Base-by-base conservation (phyloP, 352 stramenopile genomes). In the Globisporangium nagaii region DNA sequence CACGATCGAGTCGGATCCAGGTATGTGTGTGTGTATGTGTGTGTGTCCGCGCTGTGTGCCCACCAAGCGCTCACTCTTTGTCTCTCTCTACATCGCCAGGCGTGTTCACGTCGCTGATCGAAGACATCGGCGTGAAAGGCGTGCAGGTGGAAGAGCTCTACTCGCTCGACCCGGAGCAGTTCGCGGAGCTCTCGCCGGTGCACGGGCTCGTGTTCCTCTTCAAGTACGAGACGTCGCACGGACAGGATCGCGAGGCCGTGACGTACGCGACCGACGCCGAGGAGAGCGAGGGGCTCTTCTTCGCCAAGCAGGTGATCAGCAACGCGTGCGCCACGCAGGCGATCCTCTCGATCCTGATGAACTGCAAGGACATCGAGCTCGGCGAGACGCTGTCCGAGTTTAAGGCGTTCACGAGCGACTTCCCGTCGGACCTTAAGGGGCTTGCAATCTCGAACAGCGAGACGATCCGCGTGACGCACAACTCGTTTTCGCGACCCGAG, bases 321-420 rank as follows among this genome's bases (percentile, higher is more conserved):
- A 99, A 99, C 70, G 95, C 96, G 9, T 98, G 95, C 62, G 95
- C 93, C 17, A 98, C 96, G 11, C 94, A 98, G 63, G 96, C 96
- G 12, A 96, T 99, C 60, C 66, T 99, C n/a, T 95, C 80, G 41
- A 95, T 98, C 43, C 63, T 99, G 10, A 69, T 98, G n/a, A 98
- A 98, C 71, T 63, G 52, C n/a, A 40, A 70, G 15, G 66, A 84
- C 35, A 54, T 95, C 15, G 73, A 81, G 22, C 62, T 93, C 43
- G 86, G 78, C 51, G 66, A 77, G 27, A 88, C 71, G 35, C 64
- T 89, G 24, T 53, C 40, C 41, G 78, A 89, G 46, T 96, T 93
- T 54, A 94, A 90, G 62, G 65, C 80, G 27, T 94, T 96, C 54
- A 88, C 81, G 30, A 58, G 68, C 52, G 76, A 88, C 41, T 88